Base-by-base conservation (phyloP, 768 basidiomycete genomes). In the Zangia roseola region DNA sequence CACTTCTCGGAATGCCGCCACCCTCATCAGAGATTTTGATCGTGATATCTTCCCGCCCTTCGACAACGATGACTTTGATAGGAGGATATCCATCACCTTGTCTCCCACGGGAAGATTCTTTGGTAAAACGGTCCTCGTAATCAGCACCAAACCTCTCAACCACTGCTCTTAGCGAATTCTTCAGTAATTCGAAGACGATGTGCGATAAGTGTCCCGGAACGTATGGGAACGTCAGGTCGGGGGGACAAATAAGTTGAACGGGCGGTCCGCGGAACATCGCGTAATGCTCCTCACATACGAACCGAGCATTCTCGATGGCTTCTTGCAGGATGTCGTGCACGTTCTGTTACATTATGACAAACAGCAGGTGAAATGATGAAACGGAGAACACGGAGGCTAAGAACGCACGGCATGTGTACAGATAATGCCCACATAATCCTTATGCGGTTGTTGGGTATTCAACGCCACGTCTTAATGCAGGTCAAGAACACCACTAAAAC, bases 11-110 rank as follows among this genome's bases (percentile, higher is more conserved):
- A 47, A 98, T 98, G 0, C 95, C 61, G 28, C 95, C 95, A 4
- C 95, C 95, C 66, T 99, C 95, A 62, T 99, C 95, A 1, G 84
- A 86, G 52, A 99, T 97, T 79, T 99, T 99, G 79, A 99, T 92
- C 4, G 95, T 98, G 61, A 98, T 97, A 61, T 98, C 95, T 64
- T 97, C 95, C 55, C 85, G 90, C n/a, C 95, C 94, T 64, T 95
- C 94, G 1, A 95, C 91, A 26, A 97, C 95, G 49, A 97, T 81
- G 30, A 62, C 62, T 36, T 62, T 62, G 50, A 62, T 63, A 24
- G 57, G 62, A 43, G 60, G 60, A 48, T 62, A 65, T 46, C 60
- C 59, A 24, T 17, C 24, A 10, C 35, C 40, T 16, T 19, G 28
- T 30, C 23, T 35, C 43, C 38, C 49, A 5, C n/a, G 19, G 16